These are phyloP conservation scores for Adiantum capillusveneris DNA, from an alignment of 75 land plant genomes.

Conservation along the genomic window DNA sequence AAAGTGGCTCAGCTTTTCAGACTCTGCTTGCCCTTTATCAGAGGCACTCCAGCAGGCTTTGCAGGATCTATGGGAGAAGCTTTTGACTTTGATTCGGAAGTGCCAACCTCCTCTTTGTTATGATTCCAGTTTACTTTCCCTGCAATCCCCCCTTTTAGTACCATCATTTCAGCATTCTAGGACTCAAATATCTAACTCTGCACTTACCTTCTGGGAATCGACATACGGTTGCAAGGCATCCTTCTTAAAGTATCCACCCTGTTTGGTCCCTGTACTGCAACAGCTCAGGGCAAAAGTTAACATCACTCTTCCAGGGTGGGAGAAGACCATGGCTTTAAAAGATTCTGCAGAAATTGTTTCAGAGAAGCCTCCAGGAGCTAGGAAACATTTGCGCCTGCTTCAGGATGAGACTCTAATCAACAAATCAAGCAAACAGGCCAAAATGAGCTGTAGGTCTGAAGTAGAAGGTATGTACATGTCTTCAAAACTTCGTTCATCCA, in stretches of 20 bases:
- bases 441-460: background rate
- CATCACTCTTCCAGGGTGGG: conserved; percentile 23
- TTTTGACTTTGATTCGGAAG: conserved; percentile 23
- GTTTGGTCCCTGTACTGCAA: conserved; percentile 30
- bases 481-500: background rate
- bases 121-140: conserved; percentile 34
- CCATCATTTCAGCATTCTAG: conserved; percentile 40
- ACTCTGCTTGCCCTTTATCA: background rate
- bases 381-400: background rate
- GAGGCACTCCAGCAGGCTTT: conserved; percentile 3
- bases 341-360: background rate
- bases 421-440: background rate
- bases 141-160: conserved; percentile 33
- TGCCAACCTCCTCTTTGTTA: conserved; percentile 30
- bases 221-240: conserved; percentile 32
- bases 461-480: background rate
- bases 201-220: conserved; percentile 47
- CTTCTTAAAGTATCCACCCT: conserved; percentile 28
- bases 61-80: conserved; percentile 31
- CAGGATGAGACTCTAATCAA: background rate
- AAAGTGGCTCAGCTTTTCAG: conserved; percentile 26
- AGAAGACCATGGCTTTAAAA: background rate
- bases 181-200: conserved; percentile 27
- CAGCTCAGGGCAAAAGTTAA: conserved; percentile 36
- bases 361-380: background rate